Evolutionary conservation across 2,329 filamentous ascomycete genomes (phyloP).

Genomic region (Phyllosticta ampelicida): DNA sequence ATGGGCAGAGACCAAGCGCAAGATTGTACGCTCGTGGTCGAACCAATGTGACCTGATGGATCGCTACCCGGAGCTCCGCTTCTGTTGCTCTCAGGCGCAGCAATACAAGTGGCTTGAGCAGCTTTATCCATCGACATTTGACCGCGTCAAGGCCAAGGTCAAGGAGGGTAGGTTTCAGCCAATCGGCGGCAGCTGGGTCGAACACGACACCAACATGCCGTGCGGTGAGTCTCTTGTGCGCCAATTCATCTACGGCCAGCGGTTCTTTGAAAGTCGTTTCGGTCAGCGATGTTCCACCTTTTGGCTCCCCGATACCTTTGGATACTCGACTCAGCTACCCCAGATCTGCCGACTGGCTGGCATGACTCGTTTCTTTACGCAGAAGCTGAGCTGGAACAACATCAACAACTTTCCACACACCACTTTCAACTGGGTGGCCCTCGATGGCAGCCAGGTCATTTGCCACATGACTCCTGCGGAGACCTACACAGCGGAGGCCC

Average conservation of each 20-base stretch:
- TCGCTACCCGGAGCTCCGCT: slow-evolving; percentile 84
- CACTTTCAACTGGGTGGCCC: slow-evolving; percentile 95
- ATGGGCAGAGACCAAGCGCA: slow-evolving; percentile 94
- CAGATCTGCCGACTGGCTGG: slow-evolving; percentile 89
- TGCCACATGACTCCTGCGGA: slow-evolving; percentile 96
- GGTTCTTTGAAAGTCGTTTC: slow-evolving; percentile 89
- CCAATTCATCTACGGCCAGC: slow-evolving; percentile 91
- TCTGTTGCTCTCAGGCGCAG: slow-evolving; percentile 87
- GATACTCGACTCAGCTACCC: slow-evolving; percentile 88
- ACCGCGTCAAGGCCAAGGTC: slow-evolving; percentile 84
- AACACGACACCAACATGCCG: slow-evolving; percentile 96
- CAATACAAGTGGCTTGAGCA: slow-evolving; percentile 97
- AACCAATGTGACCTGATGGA: slow-evolving; percentile 96
- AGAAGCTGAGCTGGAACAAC: slow-evolving; percentile 99
- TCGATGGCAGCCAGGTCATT: slow-evolving; percentile 92
- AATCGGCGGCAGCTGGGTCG: slow-evolving; percentile 96
- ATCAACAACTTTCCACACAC: slow-evolving; percentile 99
- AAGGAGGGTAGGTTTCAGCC: slow-evolving; percentile 86
- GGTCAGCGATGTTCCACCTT: slow-evolving; percentile 83
- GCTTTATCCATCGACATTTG: slow-evolving; percentile 77
- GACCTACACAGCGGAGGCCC: slow-evolving; percentile 87
- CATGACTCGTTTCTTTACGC: slow-evolving; percentile 93
- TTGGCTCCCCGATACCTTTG: slow-evolving; percentile 97
- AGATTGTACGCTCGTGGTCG: slow-evolving; percentile 90
- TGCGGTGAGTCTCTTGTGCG: slow-evolving; percentile 88